A percentile compares a stretch with the other conserved stretches of the same genome.
Evolutionary conservation across 176 grass and related monocot species (phyloP).

Genomic region (Oryza meridionalis): DNA sequence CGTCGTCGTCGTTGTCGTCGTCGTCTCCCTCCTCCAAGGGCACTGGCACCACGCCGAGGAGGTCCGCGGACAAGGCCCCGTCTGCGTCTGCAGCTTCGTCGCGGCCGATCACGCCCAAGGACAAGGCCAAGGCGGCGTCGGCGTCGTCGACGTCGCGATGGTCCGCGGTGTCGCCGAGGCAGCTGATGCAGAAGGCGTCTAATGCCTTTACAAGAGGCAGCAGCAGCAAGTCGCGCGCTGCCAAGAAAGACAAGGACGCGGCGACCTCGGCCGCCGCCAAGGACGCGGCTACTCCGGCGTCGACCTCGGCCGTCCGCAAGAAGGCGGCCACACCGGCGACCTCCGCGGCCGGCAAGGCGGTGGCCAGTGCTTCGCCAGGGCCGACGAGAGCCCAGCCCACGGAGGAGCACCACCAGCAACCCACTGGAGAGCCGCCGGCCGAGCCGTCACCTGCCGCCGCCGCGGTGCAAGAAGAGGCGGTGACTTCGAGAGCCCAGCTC

Average conservation of each 20-base stretch:
- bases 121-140: constrained; percentile 1
- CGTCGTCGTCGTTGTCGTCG: neutral
- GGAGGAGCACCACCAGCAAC: neutral
- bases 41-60: neutral
- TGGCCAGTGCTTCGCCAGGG: neutral
- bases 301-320: constrained; percentile 17
- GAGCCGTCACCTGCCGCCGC: constrained; percentile 7
- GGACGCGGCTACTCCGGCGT: neutral
- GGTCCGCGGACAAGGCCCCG: constrained; percentile 33
- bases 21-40: constrained; percentile 24
- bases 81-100: neutral
- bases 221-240: constrained; percentile 6
- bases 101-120: constrained; percentile 25
- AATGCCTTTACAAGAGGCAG: constrained; percentile 39
- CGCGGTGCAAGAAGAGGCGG: constrained; percentile 13
- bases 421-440: neutral
- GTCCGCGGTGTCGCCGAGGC: constrained; percentile 46
- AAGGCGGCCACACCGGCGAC: neutral
- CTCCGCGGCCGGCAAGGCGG: constrained; percentile 1
- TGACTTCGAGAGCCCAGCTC: neutral
- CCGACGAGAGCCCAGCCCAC: constrained; percentile 3
- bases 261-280: neutral
- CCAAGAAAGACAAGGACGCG: constrained; percentile 23
- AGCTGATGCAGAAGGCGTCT: constrained; percentile 59
- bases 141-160: constrained; percentile 38